Base-by-base conservation (phyloP, 2,329 filamentous ascomycete species). In the Xylaria sp. region DNA sequence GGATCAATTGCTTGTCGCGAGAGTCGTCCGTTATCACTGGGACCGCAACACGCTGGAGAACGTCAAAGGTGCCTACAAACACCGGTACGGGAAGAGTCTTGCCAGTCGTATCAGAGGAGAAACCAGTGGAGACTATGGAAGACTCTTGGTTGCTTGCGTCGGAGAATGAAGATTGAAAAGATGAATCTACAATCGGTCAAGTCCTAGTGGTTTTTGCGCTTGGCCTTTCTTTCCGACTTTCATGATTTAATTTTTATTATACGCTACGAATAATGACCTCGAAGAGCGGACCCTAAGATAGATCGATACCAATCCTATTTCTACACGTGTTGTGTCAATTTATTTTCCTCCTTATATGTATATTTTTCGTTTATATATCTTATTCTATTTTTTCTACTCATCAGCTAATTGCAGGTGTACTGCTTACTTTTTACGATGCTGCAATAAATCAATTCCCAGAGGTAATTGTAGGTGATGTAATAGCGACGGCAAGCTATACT, bases 21-120 rank as follows among this genome's bases (percentile, higher is more conserved):
- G 94, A n/a, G 86, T 96, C 3, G 88, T 98, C 1, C 87, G 93
- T 25, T 86, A 88, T 58, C 95, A 98, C 80, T 98, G 95, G 95
- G 89, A 97, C 77, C 86, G 86, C 46, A 85, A 84, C 64, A 89
- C 92, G 74, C 85, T 97, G 84, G 88, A 89, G 60, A 91, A 93
- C 73, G 91, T 97, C 66, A 94, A 93, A 81, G 87, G 85, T 0
- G 94, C 92, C 10, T 98, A 94, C 80, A 85, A 90, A 76, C 88
- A 91, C 75, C 86, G 87, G 56, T 97, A 91, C 80, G 86, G 88
- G 74, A 89, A 83, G 75, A 90, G 90, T 71, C 81, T 98, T 65
- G 85, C 87, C 12, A 84, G 84, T 65, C 86, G 94, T 57, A 92
- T 98, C 76, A 88, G 88, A 77, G 89, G 91, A 2, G 95, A 98